Evolutionary conservation across 805 yeast species (phyloP).

Genomic region (Cyberlindnera xylosilytica): DNA sequence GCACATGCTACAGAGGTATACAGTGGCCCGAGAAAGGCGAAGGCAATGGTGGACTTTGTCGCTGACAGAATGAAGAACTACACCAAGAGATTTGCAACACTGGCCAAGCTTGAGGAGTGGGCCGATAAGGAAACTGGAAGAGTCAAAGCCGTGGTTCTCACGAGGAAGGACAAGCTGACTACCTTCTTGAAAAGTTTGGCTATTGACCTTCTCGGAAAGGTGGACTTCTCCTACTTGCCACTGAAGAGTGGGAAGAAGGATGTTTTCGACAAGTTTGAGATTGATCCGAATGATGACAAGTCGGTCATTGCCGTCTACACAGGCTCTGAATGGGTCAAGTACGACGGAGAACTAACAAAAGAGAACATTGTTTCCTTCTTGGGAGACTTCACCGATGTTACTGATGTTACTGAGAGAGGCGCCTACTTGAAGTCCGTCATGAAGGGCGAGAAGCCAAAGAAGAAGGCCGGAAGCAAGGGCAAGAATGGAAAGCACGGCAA

Average conservation of each 20-base stretch:
- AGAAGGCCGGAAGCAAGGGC: constrained; percentile 7
- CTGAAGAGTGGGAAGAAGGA: constrained; percentile 25
- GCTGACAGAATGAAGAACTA: constrained; percentile 63
- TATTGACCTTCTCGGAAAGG: constrained; percentile 55
- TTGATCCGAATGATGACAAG: constrained; percentile 14
- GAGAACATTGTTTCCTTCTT: constrained; percentile 31
- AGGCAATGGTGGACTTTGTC: constrained; percentile 51
- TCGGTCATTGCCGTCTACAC: constrained; percentile 12
- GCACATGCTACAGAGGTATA: constrained; percentile 55
- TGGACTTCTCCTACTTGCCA: constrained; percentile 46
- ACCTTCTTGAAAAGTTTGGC: constrained; percentile 65
- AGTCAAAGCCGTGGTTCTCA: constrained; percentile 48
- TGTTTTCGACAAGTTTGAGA: constrained; percentile 13
- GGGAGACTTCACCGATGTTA: constrained; percentile 27
- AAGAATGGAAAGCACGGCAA: constrained; percentile 1
- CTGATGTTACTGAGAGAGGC: constrained; percentile 8
- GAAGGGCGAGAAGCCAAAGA: constrained; percentile 24
- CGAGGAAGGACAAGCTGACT: constrained; percentile 46
- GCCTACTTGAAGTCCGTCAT: constrained; percentile 21
- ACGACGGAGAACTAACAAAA: constrained; percentile 27
- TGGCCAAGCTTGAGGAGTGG: constrained; percentile 32
- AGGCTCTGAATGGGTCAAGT: not conserved
- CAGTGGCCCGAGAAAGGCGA: constrained; percentile 57
- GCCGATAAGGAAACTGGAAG: constrained; percentile 16
- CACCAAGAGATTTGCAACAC: constrained; percentile 46